Conservation (phyloP, 768 basidiomycete species). For the Suillus lakei region DNA sequence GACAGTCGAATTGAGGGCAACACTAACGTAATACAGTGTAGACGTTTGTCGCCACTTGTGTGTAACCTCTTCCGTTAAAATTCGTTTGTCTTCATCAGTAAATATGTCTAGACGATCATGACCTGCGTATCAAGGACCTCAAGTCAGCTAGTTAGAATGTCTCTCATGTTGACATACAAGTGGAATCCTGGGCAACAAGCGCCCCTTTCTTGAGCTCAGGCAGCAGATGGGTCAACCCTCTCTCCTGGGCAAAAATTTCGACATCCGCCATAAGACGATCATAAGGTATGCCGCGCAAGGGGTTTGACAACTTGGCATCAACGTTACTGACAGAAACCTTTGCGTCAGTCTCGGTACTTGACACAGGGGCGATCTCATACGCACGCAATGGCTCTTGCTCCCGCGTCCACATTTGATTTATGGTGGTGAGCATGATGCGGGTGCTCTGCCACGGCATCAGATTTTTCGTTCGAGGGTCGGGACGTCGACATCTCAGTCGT, state of each 20-base stretch:
- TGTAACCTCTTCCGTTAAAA: slow-evolving; percentile 49
- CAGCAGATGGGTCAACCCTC: slow-evolving; percentile 44
- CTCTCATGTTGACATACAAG: slow-evolving; percentile 45
- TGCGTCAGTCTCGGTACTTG: neutral
- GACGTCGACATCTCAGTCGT: slow-evolving; percentile 22
- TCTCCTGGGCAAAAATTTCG: slow-evolving; percentile 57
- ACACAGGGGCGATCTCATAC: neutral
- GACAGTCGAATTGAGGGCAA: neutral
- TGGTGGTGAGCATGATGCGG: slow-evolving; percentile 14
- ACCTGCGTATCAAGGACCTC: slow-evolving; percentile 31
- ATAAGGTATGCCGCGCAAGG: slow-evolving; percentile 61
- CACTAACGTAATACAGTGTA: slow-evolving; percentile 46
- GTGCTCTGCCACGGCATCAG: slow-evolving; percentile 7
- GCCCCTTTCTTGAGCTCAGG: slow-evolving; percentile 71
- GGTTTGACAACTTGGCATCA: slow-evolving; percentile 57
- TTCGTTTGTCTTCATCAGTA: slow-evolving; percentile 46
- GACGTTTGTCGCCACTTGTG: slow-evolving; percentile 55
- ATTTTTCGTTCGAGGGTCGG: slow-evolving; percentile 23
- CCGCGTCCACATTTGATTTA: slow-evolving; percentile 18
- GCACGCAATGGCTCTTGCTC: slow-evolving; percentile 23
- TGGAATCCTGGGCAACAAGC: slow-evolving; percentile 70
- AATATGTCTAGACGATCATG: slow-evolving; percentile 48
- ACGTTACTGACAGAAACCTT: slow-evolving; percentile 28
- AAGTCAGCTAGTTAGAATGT: slow-evolving; percentile 34
- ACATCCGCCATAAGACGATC: slow-evolving; percentile 64